Percentiles rank a stretch among this genome's conserved stretches.
Conservation (phyloP, 495 filamentous ascomycete genomes). For the Haplographium delicatum region DNA sequence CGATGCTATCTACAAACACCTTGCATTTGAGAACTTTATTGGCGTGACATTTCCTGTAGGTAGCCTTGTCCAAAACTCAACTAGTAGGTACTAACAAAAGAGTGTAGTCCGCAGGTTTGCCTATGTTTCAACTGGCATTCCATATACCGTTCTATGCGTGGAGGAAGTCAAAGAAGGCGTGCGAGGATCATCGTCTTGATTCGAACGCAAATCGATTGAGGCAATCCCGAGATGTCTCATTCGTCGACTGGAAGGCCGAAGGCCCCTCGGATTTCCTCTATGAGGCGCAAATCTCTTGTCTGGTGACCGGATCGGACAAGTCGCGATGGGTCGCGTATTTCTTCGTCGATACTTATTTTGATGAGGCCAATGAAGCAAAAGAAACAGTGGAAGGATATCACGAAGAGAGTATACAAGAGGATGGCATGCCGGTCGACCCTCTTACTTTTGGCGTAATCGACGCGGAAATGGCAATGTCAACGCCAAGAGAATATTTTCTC, state of each 20-base stretch:
- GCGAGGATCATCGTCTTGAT: constrained; percentile 2
- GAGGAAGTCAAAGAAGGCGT: background rate
- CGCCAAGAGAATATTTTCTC: constrained; percentile 7
- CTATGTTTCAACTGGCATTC: constrained; percentile 8
- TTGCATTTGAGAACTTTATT: constrained; percentile 5
- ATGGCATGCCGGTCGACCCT: constrained; percentile 3
- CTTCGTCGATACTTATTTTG: constrained; percentile 8
- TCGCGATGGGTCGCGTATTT: constrained; percentile 3
- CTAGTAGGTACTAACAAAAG: background rate
- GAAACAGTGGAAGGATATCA: constrained; percentile 6
- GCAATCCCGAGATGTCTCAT: constrained; percentile 4
- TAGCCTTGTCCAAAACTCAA: background rate
- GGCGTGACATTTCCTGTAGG: constrained; percentile 5
- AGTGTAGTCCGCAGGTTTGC: background rate
- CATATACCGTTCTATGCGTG: constrained; percentile 7
- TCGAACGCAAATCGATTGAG: constrained; percentile 3
- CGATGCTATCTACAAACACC: constrained; percentile 6
- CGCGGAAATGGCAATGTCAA: background rate
- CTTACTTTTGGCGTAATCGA: constrained; percentile 5
- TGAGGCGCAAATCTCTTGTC: constrained; percentile 5
- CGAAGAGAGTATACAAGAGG: background rate
- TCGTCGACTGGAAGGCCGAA: constrained; percentile 1
- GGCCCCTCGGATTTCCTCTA: constrained; percentile 6
- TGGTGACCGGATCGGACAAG: constrained; percentile 1
- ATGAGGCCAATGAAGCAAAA: background rate